Evolutionary conservation across 345 rosid species (phyloP).

Genomic region (Dimocarpus longan): DNA sequence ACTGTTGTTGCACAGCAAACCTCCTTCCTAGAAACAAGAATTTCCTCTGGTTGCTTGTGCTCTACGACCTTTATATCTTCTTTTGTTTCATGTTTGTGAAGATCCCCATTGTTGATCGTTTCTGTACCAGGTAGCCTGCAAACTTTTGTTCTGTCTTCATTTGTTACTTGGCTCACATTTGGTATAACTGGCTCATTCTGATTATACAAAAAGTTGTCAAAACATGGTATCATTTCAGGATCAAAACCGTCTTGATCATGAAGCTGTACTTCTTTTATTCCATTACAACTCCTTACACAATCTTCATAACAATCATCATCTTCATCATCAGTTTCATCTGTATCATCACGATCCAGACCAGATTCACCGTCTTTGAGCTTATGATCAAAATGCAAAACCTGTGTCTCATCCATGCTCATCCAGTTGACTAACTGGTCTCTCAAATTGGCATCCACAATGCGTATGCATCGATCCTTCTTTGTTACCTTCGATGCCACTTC

Average conservation of each 20-base stretch:
- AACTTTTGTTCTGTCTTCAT: slow-evolving; percentile 12
- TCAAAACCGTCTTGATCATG: slow-evolving; percentile 6
- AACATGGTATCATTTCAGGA: slow-evolving; percentile 12
- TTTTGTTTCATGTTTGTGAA: slow-evolving; percentile 10
- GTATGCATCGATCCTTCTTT: slow-evolving; percentile 9
- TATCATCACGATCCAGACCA: slow-evolving; percentile 31
- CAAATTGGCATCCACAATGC: slow-evolving; percentile 7
- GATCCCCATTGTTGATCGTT: slow-evolving; percentile 5
- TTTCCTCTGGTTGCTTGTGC: slow-evolving; percentile 13
- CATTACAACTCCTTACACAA: neutral
- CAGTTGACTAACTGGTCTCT: slow-evolving; percentile 39
- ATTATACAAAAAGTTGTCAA: slow-evolving; percentile 11
- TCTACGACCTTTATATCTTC: slow-evolving; percentile 17
- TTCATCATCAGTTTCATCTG: slow-evolving; percentile 40
- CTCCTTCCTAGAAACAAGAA: slow-evolving; percentile 14
- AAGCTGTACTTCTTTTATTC: slow-evolving; percentile 13
- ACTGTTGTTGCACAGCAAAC: neutral
- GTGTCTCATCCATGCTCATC: slow-evolving; percentile 46
- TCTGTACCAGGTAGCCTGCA: slow-evolving; percentile 11
- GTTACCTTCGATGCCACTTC: slow-evolving; percentile 26
- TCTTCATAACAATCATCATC: slow-evolving; percentile 28
- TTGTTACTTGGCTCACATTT: slow-evolving; percentile 14
- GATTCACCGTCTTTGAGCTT: slow-evolving; percentile 29
- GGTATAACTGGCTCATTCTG: slow-evolving; percentile 9
- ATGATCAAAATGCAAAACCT: slow-evolving; percentile 26